Base-by-base conservation (phyloP, 2,329 filamentous ascomycete species). In the Botrytis paeoniae region DNA sequence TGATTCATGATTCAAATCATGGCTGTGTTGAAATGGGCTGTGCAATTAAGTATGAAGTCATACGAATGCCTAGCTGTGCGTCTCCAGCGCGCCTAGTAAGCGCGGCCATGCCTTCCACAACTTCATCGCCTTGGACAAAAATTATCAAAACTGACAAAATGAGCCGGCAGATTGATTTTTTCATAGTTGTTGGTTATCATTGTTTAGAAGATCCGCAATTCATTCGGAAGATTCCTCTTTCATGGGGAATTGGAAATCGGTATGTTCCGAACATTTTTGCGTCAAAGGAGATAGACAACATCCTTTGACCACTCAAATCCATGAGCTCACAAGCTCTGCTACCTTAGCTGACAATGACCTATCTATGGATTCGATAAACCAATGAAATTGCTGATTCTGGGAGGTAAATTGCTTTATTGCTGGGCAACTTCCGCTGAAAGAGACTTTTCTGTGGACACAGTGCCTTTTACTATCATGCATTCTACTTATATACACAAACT, bases 381-480 rank as follows among this genome's bases (percentile, higher is more conserved):
- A 54, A 66, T 37, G 35, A 7, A 14, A 20, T 29, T 29, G 16
- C 20, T 39, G 14, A 29, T 54, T 35, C 10, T 7, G 25, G 16
- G 9, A 16, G 3, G 12, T 54, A 9, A 22, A 22, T 54, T 39
- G 64, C 64, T 66, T 66, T 66, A 22, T 66, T 54, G 25, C 45
- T 39, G 25, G 64, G 64, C 14, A 54, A 66, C 35, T 54, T 54
- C 64, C 64, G 64, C 37, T 51, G 43, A 66, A 54, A 66, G 45
- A 54, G n/a, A 35, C 10, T 32, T 20, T 45, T 43, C 41, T 32
- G 41, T 45, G 18, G n/a, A 45, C 29, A n/a, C 62, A 20, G 54
- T 39, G 45, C 25, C 25, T 39, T 54, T 63, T 29, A 54, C 22
- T 22, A 29, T 45, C 25, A n/a, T 6, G 4, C 12, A n/a, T 66